A percentile compares a stretch with the other conserved stretches of the same genome.
These are phyloP conservation scores for Pythium chondricola DNA, from an alignment of 352 stramenopile genomes.

Conservation along the genomic window DNA sequence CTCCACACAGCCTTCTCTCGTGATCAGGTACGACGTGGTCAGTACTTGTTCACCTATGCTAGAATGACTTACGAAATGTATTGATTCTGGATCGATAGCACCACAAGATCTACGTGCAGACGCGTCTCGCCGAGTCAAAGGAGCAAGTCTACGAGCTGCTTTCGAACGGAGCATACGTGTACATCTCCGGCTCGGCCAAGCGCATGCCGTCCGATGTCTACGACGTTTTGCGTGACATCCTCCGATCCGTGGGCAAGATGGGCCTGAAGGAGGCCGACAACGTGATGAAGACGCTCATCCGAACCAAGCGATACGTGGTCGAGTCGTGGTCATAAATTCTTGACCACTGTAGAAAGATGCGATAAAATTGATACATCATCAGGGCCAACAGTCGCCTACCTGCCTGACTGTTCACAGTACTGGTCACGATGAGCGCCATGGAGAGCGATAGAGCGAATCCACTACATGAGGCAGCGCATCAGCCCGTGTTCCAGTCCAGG, in stretches of 20 bases:
- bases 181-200: conserved; percentile 88
- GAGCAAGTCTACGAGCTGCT: conserved; percentile 62
- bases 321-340: conserved; percentile 88
- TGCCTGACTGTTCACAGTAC: no score
- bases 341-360: neutral
- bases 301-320: conserved; percentile 78
- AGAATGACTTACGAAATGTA: no score
- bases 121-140: conserved; percentile 77
- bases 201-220: conserved; percentile 90
- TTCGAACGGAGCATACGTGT: conserved; percentile 63
- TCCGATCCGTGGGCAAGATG: conserved; percentile 71
- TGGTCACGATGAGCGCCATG: no score
- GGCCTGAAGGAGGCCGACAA: conserved; percentile 53
- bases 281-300: conserved; percentile 67
- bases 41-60: no score
- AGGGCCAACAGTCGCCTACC: no score
- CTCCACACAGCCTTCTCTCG: conserved; percentile 89
- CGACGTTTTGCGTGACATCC: conserved; percentile 82
- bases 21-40: conserved; percentile 46
- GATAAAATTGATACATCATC: neutral
- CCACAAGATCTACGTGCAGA: conserved; percentile 91
- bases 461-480: no score
- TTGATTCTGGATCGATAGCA: conserved; percentile 20
- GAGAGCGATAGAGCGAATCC: no score
- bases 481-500: conserved; percentile 35